Percentiles rank a stretch among this genome's conserved stretches.
Conservation (phyloP, 164 flowering plant genomes). For the Akebia trifoliata region DNA sequence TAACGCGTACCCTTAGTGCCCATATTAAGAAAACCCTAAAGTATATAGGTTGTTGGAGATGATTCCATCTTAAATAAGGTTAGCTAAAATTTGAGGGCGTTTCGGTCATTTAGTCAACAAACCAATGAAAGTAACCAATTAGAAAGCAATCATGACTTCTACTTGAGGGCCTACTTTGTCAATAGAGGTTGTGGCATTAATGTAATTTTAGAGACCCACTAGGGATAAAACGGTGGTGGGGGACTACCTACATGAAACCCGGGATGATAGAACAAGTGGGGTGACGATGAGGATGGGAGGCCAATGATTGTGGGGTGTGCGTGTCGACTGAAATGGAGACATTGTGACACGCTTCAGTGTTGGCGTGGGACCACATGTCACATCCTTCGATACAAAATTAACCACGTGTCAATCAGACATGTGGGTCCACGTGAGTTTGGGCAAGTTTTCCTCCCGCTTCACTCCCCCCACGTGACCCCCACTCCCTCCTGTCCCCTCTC, state of each 20-base stretch:
- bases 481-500: conserved; percentile 18
- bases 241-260: too few relatives aligned
- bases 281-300: conserved; percentile 7
- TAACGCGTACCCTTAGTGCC: too few relatives aligned
- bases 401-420: conserved; percentile 47
- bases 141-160: conserved; percentile 11
- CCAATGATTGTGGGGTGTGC: conserved; percentile 58
- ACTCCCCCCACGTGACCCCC: conserved; percentile 56
- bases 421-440: conserved; percentile 60
- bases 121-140: too few relatives aligned
- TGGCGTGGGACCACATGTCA: conserved; percentile 28
- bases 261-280: too few relatives aligned
- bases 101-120: too few relatives aligned
- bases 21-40: too few relatives aligned
- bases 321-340: conserved; percentile 49
- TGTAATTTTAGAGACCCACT: too few relatives aligned
- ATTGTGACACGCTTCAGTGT: conserved; percentile 51
- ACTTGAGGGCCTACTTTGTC: background rate
- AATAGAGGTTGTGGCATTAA: too few relatives aligned
- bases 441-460: conserved; percentile 19
- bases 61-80: too few relatives aligned
- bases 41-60: too few relatives aligned
- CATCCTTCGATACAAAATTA: background rate
- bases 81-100: too few relatives aligned
- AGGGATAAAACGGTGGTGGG: too few relatives aligned